A percentile compares a stretch with the other conserved stretches of the same genome.
phyloP scores from a whole-genome alignment of 805 yeast species.

The Yamadazyma takamatsuzukensis region DNA sequence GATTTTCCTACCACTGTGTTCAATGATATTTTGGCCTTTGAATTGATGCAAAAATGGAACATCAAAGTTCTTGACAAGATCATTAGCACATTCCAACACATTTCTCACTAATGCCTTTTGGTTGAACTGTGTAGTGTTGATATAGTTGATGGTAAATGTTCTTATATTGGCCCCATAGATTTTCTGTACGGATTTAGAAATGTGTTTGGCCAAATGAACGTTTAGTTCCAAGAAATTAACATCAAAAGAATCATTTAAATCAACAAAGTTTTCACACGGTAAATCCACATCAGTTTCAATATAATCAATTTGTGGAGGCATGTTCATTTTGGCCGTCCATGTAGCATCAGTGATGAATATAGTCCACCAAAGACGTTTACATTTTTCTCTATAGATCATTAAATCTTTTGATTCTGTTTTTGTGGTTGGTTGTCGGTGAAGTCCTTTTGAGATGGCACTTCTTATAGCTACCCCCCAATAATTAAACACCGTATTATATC shows the following conservation, averaged over 20 bases:
- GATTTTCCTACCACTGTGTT: slow-evolving; percentile 20
- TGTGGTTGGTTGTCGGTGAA: slow-evolving; percentile 26
- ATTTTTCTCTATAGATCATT: slow-evolving; percentile 19
- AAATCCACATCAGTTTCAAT: slow-evolving; percentile 42
- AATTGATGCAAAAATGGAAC: slow-evolving; percentile 22
- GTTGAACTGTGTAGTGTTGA: slow-evolving; percentile 38
- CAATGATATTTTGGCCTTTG: slow-evolving; percentile 17
- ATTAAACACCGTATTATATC: slow-evolving; percentile 36
- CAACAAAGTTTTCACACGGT: slow-evolving; percentile 30
- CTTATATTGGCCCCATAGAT: slow-evolving; percentile 40
- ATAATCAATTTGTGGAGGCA: slow-evolving; percentile 39
- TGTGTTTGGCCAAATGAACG: slow-evolving; percentile 37
- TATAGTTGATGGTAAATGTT: slow-evolving; percentile 36
- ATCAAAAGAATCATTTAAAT: slow-evolving; percentile 28
- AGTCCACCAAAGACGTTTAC: slow-evolving; percentile 42
- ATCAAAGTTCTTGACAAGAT: slow-evolving; percentile 31
- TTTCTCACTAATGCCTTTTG: slow-evolving; percentile 30
- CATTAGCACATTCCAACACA: slow-evolving; percentile 24
- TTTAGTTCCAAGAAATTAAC: slow-evolving; percentile 28
- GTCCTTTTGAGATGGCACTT: slow-evolving; percentile 34
- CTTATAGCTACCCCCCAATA: slow-evolving; percentile 39
- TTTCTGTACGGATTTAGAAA: slow-evolving; percentile 30
- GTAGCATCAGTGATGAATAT: slow-evolving; percentile 35
- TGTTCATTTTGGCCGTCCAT: slow-evolving; percentile 37
- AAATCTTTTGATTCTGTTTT: slow-evolving; percentile 4